Evolutionary conservation across 2,329 filamentous ascomycete species (phyloP).

Genomic region (Aspergillus amoenus): DNA sequence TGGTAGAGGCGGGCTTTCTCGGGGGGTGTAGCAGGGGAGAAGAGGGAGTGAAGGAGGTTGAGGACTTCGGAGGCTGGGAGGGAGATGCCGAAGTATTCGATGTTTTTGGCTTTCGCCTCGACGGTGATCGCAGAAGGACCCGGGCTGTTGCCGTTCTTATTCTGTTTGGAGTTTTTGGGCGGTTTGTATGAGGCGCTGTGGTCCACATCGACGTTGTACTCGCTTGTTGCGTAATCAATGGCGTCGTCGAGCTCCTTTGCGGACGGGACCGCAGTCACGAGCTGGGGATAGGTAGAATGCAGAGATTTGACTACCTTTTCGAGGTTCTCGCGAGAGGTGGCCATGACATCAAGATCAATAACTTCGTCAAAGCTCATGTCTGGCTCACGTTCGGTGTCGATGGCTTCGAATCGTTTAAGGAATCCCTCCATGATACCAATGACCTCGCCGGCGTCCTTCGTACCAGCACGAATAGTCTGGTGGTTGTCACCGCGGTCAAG

Average conservation of each 20-base stretch:
- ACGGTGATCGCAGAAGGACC: constrained; percentile 23
- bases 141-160: constrained; percentile 30
- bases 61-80: constrained; percentile 54
- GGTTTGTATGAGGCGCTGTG: constrained; percentile 53
- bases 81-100: constrained; percentile 67
- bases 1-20: constrained; percentile 68
- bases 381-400: constrained; percentile 65
- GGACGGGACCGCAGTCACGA: constrained; percentile 66
- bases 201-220: constrained; percentile 75
- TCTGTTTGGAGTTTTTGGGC: constrained; percentile 45
- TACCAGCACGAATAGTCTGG: constrained; percentile 90
- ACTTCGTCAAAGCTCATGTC: constrained; percentile 80
- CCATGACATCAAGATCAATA: constrained; percentile 78
- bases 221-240: constrained; percentile 70
- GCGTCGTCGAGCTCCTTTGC: constrained; percentile 75
- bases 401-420: constrained; percentile 77
- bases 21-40: constrained; percentile 54
- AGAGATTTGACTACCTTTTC: constrained; percentile 73
- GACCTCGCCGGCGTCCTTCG: constrained; percentile 70
- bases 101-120: constrained; percentile 49
- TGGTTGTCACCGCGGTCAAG: constrained; percentile 90
- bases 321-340: constrained; percentile 79
- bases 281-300: constrained; percentile 72
- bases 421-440: constrained; percentile 95
- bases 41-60: constrained; percentile 67